Evolutionary conservation across 1,139 yeast species (phyloP).

Genomic region (Yamadazyma triangularis): DNA sequence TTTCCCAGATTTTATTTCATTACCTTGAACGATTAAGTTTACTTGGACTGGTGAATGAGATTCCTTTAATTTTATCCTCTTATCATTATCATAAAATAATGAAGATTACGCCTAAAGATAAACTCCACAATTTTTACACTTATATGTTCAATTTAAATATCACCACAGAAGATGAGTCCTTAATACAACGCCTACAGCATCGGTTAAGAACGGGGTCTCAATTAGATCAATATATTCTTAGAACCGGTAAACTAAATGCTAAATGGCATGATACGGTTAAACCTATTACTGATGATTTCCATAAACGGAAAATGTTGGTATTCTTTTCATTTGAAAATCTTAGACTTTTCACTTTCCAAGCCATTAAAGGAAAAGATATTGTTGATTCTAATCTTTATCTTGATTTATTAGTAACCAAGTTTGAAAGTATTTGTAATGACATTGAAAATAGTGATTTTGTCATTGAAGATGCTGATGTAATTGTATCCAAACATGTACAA

Average conservation of each 20-base stretch:
- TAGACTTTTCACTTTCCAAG: slow-evolving; percentile 17
- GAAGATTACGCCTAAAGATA: slow-evolving; percentile 15
- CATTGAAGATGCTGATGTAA: slow-evolving; percentile 12
- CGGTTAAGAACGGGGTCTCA: slow-evolving; percentile 25
- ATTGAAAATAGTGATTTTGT: slow-evolving; percentile 8
- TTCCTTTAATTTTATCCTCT: slow-evolving; percentile 19
- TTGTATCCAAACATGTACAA: slow-evolving; percentile 20
- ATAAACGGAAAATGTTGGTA: slow-evolving; percentile 24
- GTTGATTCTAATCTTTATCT: slow-evolving; percentile 31
- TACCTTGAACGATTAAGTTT: slow-evolving; percentile 17
- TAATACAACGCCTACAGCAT: slow-evolving; percentile 18
- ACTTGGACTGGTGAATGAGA: slow-evolving; percentile 20
- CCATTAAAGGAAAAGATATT: slow-evolving; percentile 25
- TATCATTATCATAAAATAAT: slow-evolving; percentile 18
- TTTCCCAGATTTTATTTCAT: slow-evolving; percentile 18
- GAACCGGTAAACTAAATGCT: slow-evolving; percentile 35
- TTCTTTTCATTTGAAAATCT: slow-evolving; percentile 30
- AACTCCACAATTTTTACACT: slow-evolving; percentile 25
- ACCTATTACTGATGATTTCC: slow-evolving; percentile 13
- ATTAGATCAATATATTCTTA: slow-evolving; percentile 27
- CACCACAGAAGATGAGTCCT: slow-evolving; percentile 16
- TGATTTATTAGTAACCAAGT: slow-evolving; percentile 32
- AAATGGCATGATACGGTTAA: slow-evolving; percentile 33
- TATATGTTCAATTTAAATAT: slow-evolving; percentile 33
- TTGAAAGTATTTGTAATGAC: slow-evolving; percentile 23